phyloP scores from a whole-genome alignment of 2,329 filamentous ascomycete genomes.

The Ophiostoma sp. region DNA sequence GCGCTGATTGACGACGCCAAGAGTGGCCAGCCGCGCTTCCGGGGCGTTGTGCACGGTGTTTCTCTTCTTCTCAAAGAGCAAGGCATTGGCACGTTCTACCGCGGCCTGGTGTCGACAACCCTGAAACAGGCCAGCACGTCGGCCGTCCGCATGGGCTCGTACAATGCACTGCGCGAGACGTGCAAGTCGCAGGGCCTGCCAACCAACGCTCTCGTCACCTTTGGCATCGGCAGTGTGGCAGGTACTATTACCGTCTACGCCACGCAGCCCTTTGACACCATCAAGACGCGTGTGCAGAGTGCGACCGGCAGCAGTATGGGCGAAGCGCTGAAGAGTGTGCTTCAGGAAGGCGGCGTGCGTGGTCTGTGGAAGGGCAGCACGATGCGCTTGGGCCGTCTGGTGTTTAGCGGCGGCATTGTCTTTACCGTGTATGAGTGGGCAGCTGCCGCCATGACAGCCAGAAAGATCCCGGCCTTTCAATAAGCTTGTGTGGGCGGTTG shows the following conservation, averaged over 20 bases:
- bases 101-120: conserved; percentile 47
- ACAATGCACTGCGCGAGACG: conserved; percentile 47
- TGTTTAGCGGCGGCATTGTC: conserved; percentile 66
- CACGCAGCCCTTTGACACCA: conserved; percentile 63
- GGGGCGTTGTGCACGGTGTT: conserved; percentile 38
- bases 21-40: conserved; percentile 33
- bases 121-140: conserved; percentile 51
- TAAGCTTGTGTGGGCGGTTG: not conserved
- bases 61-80: conserved; percentile 41
- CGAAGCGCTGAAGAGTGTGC: conserved; percentile 56
- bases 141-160: conserved; percentile 50
- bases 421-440: conserved; percentile 64
- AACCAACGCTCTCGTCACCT: conserved; percentile 46
- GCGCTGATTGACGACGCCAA: conserved; percentile 50
- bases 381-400: conserved; percentile 64
- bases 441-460: conserved; percentile 36
- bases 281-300: conserved; percentile 64
- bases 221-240: conserved; percentile 61
- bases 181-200: conserved; percentile 29
- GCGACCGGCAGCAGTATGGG: conserved; percentile 57
- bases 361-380: conserved; percentile 68
- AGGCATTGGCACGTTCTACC: conserved; percentile 46
- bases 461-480: not conserved
- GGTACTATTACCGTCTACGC: conserved; percentile 60
- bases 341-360: conserved; percentile 57